Evolutionary conservation across 495 filamentous ascomycete genomes (phyloP).

Genomic region (Apiosordaria backusii): DNA sequence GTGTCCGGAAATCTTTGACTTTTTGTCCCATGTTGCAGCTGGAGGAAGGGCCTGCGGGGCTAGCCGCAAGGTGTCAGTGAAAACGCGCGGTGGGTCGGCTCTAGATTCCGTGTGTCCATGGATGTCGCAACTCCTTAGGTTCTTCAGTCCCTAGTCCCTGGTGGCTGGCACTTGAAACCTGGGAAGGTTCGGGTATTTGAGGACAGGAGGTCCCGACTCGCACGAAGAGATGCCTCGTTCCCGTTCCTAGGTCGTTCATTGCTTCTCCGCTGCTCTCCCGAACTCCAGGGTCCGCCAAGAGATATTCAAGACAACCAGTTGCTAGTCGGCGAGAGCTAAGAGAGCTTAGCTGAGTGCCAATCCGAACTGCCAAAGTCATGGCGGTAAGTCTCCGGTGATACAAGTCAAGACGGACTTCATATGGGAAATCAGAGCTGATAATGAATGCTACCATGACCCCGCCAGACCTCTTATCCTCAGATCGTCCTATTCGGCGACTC

Average conservation of each 20-base stretch:
- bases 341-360: background rate
- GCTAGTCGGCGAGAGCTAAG: background rate
- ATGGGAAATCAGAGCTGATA: constrained; percentile 17
- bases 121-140: background rate
- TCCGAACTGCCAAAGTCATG: constrained; percentile 13
- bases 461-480: constrained; percentile 50
- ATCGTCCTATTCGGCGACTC: constrained; percentile 82
- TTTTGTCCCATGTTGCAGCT: background rate
- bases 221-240: background rate
- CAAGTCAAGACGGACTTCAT: background rate
- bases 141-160: constrained; percentile 2
- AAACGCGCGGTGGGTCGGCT: background rate
- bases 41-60: background rate
- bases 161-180: background rate
- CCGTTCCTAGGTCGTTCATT: background rate
- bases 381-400: constrained; percentile 19
- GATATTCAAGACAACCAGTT: background rate
- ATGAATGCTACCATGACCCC: constrained; percentile 10
- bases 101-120: constrained; percentile 3
- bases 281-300: constrained; percentile 4
- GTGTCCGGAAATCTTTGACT: background rate
- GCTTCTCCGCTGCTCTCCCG: background rate
- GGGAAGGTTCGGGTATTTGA: constrained; percentile 9
- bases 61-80: background rate
- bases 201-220: constrained; percentile 6